phyloP scores from a whole-genome alignment of 768 basidiomycete species.

The Mycena crocata region DNA sequence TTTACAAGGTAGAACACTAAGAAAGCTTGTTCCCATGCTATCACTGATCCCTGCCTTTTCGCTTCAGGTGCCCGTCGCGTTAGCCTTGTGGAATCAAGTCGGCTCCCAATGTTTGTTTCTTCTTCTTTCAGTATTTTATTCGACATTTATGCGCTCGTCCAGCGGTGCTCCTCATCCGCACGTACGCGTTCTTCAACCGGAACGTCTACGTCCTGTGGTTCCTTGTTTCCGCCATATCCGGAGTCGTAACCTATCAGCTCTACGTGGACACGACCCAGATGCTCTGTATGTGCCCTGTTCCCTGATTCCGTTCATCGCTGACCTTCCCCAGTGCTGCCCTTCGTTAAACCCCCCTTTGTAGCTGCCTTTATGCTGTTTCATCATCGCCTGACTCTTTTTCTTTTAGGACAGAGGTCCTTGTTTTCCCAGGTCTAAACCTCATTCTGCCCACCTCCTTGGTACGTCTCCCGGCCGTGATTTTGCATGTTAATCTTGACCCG shows the following conservation, averaged over 20 bases:
- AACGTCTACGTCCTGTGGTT: constrained; percentile 74
- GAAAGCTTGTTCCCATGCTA: constrained; percentile 16
- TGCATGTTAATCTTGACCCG: constrained; percentile 21
- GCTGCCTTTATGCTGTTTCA: constrained; percentile 27
- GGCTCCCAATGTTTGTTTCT: constrained; percentile 72
- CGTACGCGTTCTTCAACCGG: constrained; percentile 88
- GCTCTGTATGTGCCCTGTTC: constrained; percentile 62
- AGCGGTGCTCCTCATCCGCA: constrained; percentile 86
- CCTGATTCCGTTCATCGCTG: background rate
- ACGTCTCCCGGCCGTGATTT: constrained; percentile 33
- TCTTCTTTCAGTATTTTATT: constrained; percentile 17
- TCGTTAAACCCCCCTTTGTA: constrained; percentile 73
- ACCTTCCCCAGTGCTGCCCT: constrained; percentile 64
- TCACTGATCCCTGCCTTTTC: constrained; percentile 9
- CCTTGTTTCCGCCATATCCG: constrained; percentile 73
- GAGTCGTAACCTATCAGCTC: constrained; percentile 84
- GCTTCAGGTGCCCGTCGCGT: constrained; percentile 77
- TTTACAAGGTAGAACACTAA: constrained; percentile 66
- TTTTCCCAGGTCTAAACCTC: constrained; percentile 84
- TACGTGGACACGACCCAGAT: constrained; percentile 85
- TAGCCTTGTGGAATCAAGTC: constrained; percentile 91
- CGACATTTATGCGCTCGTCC: constrained; percentile 30
- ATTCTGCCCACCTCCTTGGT: constrained; percentile 87
- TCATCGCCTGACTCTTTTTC: background rate
- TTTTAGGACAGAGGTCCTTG: constrained; percentile 73